Percentiles rank a stretch among this genome's conserved stretches.
These are phyloP conservation scores for Neospora caninum DNA, from an alignment of 169 alveolate genomes.

Conservation along the genomic window DNA sequence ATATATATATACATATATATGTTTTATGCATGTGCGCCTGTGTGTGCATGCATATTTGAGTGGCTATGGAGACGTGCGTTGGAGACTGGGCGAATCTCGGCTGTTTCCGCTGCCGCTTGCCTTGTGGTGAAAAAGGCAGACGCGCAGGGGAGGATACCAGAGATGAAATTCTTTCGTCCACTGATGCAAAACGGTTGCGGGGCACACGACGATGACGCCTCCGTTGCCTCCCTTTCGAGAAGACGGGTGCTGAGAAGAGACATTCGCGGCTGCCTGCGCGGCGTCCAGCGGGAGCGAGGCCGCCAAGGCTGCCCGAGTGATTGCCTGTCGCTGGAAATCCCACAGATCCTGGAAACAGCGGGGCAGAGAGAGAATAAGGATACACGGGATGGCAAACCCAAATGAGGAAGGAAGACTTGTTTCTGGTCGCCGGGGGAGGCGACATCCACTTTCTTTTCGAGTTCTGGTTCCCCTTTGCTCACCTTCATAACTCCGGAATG, in stretches of 20 bases:
- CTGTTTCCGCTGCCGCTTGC: not conserved
- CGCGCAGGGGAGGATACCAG: conserved; percentile 73
- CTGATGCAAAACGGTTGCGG: conserved; percentile 73
- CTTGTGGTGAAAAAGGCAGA: conserved; percentile 65
- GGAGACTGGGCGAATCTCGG: too few relatives aligned
- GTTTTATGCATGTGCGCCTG: too few relatives aligned
- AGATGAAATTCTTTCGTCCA: conserved; percentile 71
- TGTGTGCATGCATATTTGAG: too few relatives aligned
- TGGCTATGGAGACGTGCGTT: too few relatives aligned
- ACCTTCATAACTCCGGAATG: conserved; percentile 63
- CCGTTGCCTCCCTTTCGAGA: not conserved
- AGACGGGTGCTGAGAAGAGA: not conserved
- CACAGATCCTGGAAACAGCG: not conserved
- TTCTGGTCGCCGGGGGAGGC: not conserved
- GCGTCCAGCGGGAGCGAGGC: not conserved
- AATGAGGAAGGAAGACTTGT: not conserved
- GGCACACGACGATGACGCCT: conserved; percentile 67
- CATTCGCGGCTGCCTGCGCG: conserved; percentile 35
- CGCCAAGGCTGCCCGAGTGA: not conserved
- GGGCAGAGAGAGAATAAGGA: too few relatives aligned
- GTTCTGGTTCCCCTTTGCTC: not conserved
- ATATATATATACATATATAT: too few relatives aligned
- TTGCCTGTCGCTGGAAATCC: not conserved
- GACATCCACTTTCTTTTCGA: not conserved
- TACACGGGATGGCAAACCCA: too few relatives aligned